Evolutionary conservation across 2,329 filamentous ascomycete species (phyloP).

Genomic region (Ophiocordyceps camponoti-leonardi): DNA sequence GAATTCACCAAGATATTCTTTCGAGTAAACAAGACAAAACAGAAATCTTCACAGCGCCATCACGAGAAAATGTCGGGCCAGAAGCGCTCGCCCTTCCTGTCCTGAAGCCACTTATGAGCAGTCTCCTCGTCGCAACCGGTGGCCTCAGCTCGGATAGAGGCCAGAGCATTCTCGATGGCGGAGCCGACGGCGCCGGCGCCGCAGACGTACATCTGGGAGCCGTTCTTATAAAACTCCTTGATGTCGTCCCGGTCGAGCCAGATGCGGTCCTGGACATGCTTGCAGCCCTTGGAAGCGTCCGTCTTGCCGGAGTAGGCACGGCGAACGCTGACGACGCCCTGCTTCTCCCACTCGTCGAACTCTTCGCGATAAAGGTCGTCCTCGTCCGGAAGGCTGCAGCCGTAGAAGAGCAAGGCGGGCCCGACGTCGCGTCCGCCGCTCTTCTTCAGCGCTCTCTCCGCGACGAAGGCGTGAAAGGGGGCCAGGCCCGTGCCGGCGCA

Average conservation of each 20-base stretch:
- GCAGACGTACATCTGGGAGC: conserved; percentile 46
- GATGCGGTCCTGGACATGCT: conserved; percentile 29
- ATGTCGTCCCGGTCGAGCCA: conserved; percentile 18
- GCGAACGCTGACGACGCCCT: conserved; percentile 42
- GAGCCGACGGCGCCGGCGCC: conserved; percentile 36
- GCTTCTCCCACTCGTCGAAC: conserved; percentile 38
- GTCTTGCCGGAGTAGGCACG: conserved; percentile 35
- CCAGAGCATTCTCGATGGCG: conserved; percentile 21
- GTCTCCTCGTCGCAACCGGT: not conserved
- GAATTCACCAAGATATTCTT: not conserved
- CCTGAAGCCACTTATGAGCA: not conserved
- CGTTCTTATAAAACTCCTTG: conserved; percentile 19
- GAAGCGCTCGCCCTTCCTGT: not conserved
- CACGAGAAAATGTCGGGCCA: not conserved
- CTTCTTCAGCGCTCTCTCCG: conserved; percentile 38
- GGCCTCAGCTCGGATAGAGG: not conserved
- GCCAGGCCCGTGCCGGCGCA: conserved; percentile 39
- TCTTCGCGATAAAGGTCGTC: conserved; percentile 46
- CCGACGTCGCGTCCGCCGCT: conserved; percentile 34
- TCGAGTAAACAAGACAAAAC: not conserved
- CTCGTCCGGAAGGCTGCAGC: conserved; percentile 34
- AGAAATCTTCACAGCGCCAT: not conserved
- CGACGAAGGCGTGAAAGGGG: conserved; percentile 45
- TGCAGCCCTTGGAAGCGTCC: conserved; percentile 27
- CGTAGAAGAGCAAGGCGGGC: conserved; percentile 47